These are phyloP conservation scores for Themeda triandra DNA, from an alignment of 176 grass and related monocot species.

Conservation along the genomic window DNA sequence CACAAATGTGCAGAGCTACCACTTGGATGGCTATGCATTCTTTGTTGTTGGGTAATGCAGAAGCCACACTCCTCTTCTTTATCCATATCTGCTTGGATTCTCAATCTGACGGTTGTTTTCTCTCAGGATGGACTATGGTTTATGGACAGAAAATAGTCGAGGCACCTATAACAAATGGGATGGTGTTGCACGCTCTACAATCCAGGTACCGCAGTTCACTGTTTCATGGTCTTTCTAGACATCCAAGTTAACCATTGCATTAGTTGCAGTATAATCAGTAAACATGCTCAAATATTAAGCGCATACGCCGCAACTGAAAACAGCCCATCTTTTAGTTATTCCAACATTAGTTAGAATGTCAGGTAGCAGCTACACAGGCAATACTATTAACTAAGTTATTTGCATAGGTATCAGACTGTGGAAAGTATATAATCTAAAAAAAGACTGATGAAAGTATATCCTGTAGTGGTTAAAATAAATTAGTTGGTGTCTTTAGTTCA, in stretches of 20 bases:
- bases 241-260: not conserved
- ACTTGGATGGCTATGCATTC: slow-evolving; percentile 95
- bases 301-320: not conserved
- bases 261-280: not conserved
- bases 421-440: not conserved
- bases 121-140: slow-evolving; percentile 86
- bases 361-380: not conserved
- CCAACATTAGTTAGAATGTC: not conserved
- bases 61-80: not conserved
- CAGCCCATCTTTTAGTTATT: not conserved
- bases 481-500: not conserved
- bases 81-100: not conserved
- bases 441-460: not conserved
- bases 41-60: slow-evolving; percentile 84
- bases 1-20: slow-evolving; percentile 71
- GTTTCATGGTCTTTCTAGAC: not conserved
- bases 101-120: not conserved
- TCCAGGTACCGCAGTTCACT: slow-evolving; percentile 49
- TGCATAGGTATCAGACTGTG: not conserved
- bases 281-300: not conserved
- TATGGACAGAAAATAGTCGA: slow-evolving; percentile 89
- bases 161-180: slow-evolving; percentile 99
- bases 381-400: not conserved
- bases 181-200: slow-evolving; percentile 90
- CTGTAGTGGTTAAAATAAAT: not conserved